Base-by-base conservation (phyloP, 768 basidiomycete species). In the Kwoniella mangroviensis region DNA sequence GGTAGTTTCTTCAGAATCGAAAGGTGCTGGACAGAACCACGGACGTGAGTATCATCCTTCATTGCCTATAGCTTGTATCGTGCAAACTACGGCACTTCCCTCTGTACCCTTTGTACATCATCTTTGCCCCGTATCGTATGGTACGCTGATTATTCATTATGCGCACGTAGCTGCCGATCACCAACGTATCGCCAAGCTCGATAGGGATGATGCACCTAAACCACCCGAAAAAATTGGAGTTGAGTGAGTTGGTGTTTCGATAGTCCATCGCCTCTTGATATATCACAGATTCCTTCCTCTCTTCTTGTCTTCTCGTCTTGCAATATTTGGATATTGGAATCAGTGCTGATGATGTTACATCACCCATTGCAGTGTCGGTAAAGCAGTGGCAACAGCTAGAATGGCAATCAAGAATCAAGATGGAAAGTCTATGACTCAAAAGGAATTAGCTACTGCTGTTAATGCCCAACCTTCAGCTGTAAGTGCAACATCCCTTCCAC, bases 131-230 rank as follows among this genome's bases (percentile, higher is more conserved):
- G 1, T 21, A 1, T 19, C 9, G 21, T 13, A n/a, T 54, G 22
- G 41, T 26, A 49, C 19, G 66, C 67, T 66, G 54, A 74, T 61
- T 15, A 6, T 22, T 24, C 22, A 1, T n/a, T 9, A 22, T 28
- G 34, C 34, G 34, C 22, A 9, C 43, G 5, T 49, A 94, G 93
- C 92, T 43, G 92, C 92, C 73, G 94, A 98, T 84, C 93, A 96
- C 85, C 92, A 94, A 81, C 89, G 89, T 66, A 94, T 95, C 81
- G 94, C 92, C 26, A 95, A 95, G 80, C 90, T 98, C 53, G 94
- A 95, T 83, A 89, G 92, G 54, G 93, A 97, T 76, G 95, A 98
- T 82, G 94, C 96, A 79, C 94, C 96, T 24, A 93, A 94, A 10
- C 94, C 94, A 7, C 95, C 95, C 57, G 75, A 91, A 63, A 96